phyloP scores from a whole-genome alignment of 208 protist genomes.

The Acanthamoeba royreba region DNA sequence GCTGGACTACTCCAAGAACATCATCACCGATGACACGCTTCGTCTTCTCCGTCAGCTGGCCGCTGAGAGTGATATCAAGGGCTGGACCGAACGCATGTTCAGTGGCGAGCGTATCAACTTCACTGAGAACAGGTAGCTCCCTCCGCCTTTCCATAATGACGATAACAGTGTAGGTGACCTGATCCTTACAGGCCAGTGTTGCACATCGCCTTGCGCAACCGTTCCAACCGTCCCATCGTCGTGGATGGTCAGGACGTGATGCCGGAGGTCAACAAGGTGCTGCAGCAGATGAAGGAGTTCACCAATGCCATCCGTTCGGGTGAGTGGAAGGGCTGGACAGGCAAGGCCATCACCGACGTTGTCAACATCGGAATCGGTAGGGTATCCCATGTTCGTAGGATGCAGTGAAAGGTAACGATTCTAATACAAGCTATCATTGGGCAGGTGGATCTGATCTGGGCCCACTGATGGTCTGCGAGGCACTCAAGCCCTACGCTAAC shows the following conservation, averaged over 20 bases:
- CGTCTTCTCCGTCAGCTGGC: slow-evolving; percentile 84
- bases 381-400: too few relatives aligned
- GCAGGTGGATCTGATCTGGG: too few relatives aligned
- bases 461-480: too few relatives aligned
- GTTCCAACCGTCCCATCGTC: slow-evolving; percentile 74
- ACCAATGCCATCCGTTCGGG: slow-evolving; percentile 86
- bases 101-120: slow-evolving; percentile 93
- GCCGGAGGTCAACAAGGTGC: slow-evolving; percentile 88
- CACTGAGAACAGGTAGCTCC: slow-evolving; percentile 90
- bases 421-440: too few relatives aligned
- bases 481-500: too few relatives aligned
- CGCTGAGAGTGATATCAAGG: slow-evolving; percentile 66
- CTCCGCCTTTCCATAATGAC: too few relatives aligned
- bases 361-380: slow-evolving; percentile 95
- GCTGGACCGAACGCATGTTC: slow-evolving; percentile 88
- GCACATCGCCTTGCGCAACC: slow-evolving; percentile 94
- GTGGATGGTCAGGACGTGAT: slow-evolving; percentile 95
- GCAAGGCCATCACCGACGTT: slow-evolving; percentile 91
- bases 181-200: too few relatives aligned
- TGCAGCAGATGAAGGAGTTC: slow-evolving; percentile 90
- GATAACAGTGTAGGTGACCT: too few relatives aligned
- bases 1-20: slow-evolving; percentile 95
- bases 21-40: slow-evolving; percentile 91
- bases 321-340: slow-evolving; percentile 90
- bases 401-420: too few relatives aligned